Evolutionary conservation across 1,284 basidiomycete genomes (phyloP), one percentile per base, ranked within the genome.

Genomic region (Marasmius fiardii): DNA sequence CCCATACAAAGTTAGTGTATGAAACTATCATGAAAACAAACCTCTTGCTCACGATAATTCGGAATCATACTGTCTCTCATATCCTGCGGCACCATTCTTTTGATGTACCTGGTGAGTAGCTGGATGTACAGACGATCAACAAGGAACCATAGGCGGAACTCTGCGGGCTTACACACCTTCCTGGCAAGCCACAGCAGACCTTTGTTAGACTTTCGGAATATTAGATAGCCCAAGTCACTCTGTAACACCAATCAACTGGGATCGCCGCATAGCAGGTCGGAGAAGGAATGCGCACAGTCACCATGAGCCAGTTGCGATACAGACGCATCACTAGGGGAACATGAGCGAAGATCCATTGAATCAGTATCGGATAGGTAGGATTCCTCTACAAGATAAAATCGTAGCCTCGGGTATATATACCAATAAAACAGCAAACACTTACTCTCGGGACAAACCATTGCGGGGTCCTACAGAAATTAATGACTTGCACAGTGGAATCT

Each of bases 391-490:
- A 16, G 18, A 4, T 37, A 49, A 41, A 24, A 51, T 44, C 2
- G 51, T 21, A 12, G 21, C 16, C 28, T 37, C 43, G n/a, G n/a
- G n/a, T 45, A 41, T 20, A 5, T 48, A 26, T 16, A 11, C 28
- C 48, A 26, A 33, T 28, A 18, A 39, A 43, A 37, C 21, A 54
- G 24, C 52, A 26, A n/a, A 52, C 11, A 67, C 73, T 62, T 64
- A 80, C 80, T 55, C 75, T 73, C 4, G 74, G 73, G 6, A 71
- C 50, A 60, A 69, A 78, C 79, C 79, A 83, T 59, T 78, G 76
- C 37, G 76, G 78, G 39, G 77, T 80, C 51, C 81, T 72, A 59
- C 75, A 77, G 60, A 84, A 79, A 61, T 82, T 81, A 57, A 77
- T 67, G 39, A 86, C 73, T 57, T 76, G 60, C n/a, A 77, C 74